These are phyloP conservation scores for Neofusicoccum cordaticola DNA, from an alignment of 2,329 filamentous ascomycete genomes.

Conservation along the genomic window DNA sequence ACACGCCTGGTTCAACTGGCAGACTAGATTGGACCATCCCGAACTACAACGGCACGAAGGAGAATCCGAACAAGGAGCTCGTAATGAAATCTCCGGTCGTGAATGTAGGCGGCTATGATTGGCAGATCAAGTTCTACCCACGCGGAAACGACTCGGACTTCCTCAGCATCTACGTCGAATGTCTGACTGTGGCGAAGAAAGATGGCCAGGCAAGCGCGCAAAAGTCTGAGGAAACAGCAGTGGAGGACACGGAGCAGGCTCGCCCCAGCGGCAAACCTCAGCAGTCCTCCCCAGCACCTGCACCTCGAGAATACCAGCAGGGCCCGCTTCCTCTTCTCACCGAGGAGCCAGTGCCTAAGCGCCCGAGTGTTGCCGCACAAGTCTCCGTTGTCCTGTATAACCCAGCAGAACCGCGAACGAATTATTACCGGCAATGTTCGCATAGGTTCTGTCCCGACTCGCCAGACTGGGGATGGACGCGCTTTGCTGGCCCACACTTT, in stretches of 20 bases:
- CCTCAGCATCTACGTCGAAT: constrained; percentile 61
- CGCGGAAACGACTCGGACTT: constrained; percentile 58
- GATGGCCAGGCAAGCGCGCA: constrained; percentile 21
- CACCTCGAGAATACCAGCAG: constrained; percentile 26
- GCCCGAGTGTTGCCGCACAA: constrained; percentile 54
- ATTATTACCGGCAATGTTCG: constrained; percentile 54
- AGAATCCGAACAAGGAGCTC: constrained; percentile 57
- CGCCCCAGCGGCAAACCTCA: background rate
- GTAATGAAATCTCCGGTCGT: constrained; percentile 59
- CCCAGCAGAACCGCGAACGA: constrained; percentile 58
- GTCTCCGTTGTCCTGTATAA: constrained; percentile 63
- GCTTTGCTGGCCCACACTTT: constrained; percentile 59
- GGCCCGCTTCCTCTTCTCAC: constrained; percentile 37
- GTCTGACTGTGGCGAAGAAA: constrained; percentile 46
- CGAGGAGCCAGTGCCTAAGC: constrained; percentile 35
- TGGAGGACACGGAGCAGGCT: constrained; percentile 7
- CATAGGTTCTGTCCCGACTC: constrained; percentile 60
- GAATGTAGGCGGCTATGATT: constrained; percentile 58
- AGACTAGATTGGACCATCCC: constrained; percentile 59
- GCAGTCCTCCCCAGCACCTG: background rate
- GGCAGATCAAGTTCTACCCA: constrained; percentile 65
- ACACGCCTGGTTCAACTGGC: constrained; percentile 52
- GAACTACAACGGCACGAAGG: constrained; percentile 58
- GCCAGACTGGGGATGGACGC: constrained; percentile 63
- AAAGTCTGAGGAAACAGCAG: constrained; percentile 15